Base-by-base conservation (phyloP, 1,139 yeast species). In the Suhomyces choctaworum region DNA sequence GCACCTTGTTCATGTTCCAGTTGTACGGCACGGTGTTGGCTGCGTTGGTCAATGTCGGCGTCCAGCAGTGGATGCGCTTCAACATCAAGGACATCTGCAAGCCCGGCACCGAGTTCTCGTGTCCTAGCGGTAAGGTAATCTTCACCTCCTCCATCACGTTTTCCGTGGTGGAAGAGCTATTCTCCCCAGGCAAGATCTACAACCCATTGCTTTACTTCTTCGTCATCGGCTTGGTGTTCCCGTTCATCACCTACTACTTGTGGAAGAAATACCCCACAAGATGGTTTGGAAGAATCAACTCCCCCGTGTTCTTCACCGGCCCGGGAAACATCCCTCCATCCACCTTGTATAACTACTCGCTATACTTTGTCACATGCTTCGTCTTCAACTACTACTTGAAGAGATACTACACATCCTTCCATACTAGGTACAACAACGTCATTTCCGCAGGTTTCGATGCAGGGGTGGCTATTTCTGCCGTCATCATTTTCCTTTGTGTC, bases 281-380 rank as follows among this genome's bases (percentile, higher is more conserved):
- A 31, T 58, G 51, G 54, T 48, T 34, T 39, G 64, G 45, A 41
- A 53, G 42, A 32, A 53, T 62, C 29, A 62, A 62, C 31, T 48
- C 62, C 2, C 78, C 80, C 1, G 71, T 76, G 15, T 70, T 76
- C 42, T 73, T 76, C 54, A 64, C 70, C 12, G 76, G 78, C 7
- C 57, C 76, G 2, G 73, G 72, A 3, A 56, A 60, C 37, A 64
- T 73, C 38, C 81, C 82, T 1, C 80, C 82, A 2, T 78, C 78
- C 2, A 71, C 79, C 4, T 69, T 76, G 22, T 69, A 66, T 49
- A 74, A 70, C 45, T 73, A 71, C 51, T 68, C 68, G 31, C 40
- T 47, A 21, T 75, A 67, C 51, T 66, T 73, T 37, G 56, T 62
- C 4, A 72, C 74, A 21, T 78, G 82, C 25, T 62, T 75, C 32